Conservation (phyloP, 1,139 yeast genomes). For the Zhuliangozyma parablackwelliae region DNA sequence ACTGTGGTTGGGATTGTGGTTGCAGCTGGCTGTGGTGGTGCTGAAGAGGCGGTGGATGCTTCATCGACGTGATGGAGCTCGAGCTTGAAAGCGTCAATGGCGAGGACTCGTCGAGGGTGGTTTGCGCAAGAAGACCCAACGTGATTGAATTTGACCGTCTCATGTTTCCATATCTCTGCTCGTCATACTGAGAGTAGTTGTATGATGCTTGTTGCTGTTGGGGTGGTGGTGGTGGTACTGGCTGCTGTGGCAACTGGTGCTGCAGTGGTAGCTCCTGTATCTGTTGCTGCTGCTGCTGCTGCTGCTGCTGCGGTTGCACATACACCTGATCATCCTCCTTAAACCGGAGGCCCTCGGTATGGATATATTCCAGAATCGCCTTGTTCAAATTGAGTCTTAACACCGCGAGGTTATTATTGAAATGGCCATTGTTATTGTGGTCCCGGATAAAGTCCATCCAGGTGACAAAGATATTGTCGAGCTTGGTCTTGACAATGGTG, state of each 20-base stretch:
- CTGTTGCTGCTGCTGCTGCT: conserved; percentile 1
- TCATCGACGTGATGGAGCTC: conserved; percentile 1
- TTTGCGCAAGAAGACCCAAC: conserved; percentile 9
- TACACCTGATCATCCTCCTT: conserved; percentile 2
- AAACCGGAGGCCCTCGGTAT: conserved; percentile 8
- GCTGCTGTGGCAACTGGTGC: conserved; percentile 1
- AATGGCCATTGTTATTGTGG: conserved; percentile 1
- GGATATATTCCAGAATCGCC: conserved; percentile 13
- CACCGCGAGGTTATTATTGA: conserved; percentile 11
- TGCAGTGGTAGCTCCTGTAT: background rate
- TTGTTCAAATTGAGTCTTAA: conserved; percentile 15
- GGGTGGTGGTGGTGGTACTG: conserved; percentile 2
- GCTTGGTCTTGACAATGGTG: conserved; percentile 21
- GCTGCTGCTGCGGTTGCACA: conserved; percentile 1
- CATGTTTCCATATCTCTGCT: background rate
- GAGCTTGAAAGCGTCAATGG: conserved; percentile 1
- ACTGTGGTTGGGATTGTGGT: conserved; percentile 1
- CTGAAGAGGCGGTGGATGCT: background rate
- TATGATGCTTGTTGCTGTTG: background rate
- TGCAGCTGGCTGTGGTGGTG: conserved; percentile 2
- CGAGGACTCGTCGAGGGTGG: conserved; percentile 1
- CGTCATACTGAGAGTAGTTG: background rate
- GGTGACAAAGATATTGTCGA: conserved; percentile 23
- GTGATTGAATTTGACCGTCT: conserved; percentile 12
- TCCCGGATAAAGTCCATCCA: conserved; percentile 19